These are phyloP conservation scores for Globisporangium perplexum DNA, from an alignment of 352 stramenopile genomes.

Conservation along the genomic window DNA sequence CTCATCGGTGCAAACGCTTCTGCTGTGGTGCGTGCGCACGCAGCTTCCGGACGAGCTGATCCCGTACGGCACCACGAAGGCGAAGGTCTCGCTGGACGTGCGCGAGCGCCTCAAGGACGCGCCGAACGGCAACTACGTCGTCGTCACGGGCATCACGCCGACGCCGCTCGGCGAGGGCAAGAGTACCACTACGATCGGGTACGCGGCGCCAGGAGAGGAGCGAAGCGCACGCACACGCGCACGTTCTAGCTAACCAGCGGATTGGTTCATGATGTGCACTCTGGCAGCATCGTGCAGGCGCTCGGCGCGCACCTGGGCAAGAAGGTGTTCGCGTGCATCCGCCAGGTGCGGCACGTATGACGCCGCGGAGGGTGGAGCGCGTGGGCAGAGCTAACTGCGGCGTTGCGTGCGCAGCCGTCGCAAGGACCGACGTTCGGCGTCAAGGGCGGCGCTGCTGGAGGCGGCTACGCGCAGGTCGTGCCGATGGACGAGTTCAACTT, in stretches of 20 bases:
- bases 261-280: neutral
- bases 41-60: conserved; percentile 80
- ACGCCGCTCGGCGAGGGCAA: conserved; percentile 98
- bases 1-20: neutral
- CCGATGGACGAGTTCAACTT: conserved; percentile 99
- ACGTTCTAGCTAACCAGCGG: conserved; percentile 68
- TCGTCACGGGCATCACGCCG: conserved; percentile 96
- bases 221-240: too few relatives aligned
- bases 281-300: conserved; percentile 89
- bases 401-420: conserved; percentile 59
- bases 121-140: conserved; percentile 96
- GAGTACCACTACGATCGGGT: conserved; percentile 98
- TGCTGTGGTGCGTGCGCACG: conserved; percentile 10
- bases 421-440: conserved; percentile 99
- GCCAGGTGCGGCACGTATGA: conserved; percentile 59
- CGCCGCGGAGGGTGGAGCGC: too few relatives aligned
- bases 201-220: conserved; percentile 39
- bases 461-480: conserved; percentile 93
- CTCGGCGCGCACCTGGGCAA: conserved; percentile 90
- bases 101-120: conserved; percentile 84
- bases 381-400: neutral
- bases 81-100: conserved; percentile 90
- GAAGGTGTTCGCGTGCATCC: conserved; percentile 96
- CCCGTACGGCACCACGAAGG: conserved; percentile 87
- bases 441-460: conserved; percentile 87